Percentiles rank a stretch among this genome's conserved stretches.
phyloP scores from a whole-genome alignment of 148 eudicot genomes.

The Cornus kousa region DNA sequence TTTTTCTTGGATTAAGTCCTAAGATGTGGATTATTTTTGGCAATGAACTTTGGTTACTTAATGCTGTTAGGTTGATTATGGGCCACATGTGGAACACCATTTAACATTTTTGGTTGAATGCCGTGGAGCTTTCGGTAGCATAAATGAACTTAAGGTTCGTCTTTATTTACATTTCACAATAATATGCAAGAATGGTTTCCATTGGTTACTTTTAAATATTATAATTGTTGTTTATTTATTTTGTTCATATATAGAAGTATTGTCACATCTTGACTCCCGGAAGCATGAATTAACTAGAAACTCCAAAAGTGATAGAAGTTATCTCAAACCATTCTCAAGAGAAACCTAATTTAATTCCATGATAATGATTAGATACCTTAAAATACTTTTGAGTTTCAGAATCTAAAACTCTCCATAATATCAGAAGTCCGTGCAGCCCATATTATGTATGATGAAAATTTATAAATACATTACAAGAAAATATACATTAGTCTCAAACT shows the following conservation, averaged over 20 bases:
- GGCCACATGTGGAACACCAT: slow-evolving; percentile 46
- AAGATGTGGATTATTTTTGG: neutral
- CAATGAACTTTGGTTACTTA: slow-evolving; percentile 3
- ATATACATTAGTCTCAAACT: too few species aligned
- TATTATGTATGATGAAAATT: too few species aligned
- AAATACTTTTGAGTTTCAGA: too few species aligned
- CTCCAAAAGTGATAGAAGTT: too few species aligned
- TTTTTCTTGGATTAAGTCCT: neutral
- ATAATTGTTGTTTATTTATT: neutral
- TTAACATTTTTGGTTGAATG: slow-evolving; percentile 63
- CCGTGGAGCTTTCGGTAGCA: slow-evolving; percentile 61
- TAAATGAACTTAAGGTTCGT: slow-evolving; percentile 61
- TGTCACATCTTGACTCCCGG: too few species aligned
- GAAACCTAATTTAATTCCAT: too few species aligned
- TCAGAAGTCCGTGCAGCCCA: too few species aligned
- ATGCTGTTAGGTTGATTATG: slow-evolving; percentile 61
- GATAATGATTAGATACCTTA: too few species aligned
- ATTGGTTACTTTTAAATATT: neutral
- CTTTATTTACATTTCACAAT: neutral
- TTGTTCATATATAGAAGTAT: neutral
- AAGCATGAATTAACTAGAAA: too few species aligned
- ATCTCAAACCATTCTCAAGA: too few species aligned
- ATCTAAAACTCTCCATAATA: too few species aligned
- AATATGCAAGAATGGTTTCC: neutral
- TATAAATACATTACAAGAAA: too few species aligned